Base-by-base conservation (phyloP, 257 asterid genomes). In the Solanum dulcamara region DNA sequence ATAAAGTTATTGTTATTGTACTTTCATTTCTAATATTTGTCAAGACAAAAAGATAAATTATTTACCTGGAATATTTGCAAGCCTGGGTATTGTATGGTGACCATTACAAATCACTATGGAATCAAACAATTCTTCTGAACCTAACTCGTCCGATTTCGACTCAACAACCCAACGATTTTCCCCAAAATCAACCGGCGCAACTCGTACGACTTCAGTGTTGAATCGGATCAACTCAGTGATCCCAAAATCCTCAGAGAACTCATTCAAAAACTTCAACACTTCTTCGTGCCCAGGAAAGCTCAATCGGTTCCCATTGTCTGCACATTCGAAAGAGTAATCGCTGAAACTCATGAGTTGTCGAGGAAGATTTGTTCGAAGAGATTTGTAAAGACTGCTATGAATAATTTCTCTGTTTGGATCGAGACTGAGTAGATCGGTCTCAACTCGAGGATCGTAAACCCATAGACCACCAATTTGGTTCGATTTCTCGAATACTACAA, bases 381-480 rank as follows among this genome's bases (percentile, higher is more conserved):
- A 86, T 7, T 8, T 14, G 28, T 86, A 70, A 1, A 82, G 77
- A 60, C 88, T 68, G 64, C 83, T 53, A 2, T 70, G 86, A 18
- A 81, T 24, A 28, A 81, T 40, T 11, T 71, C 55, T 48, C 83
- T 81, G 33, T 86, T 71, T 48, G 93, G 93, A 33, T 93, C 94
- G 15, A 88, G 83, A n/a, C 93, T 80, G 6, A 93, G 22, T 38
- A 89, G 90, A 83, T 93, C 94, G 26, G 92, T 86, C 81, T 93
- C 97, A 15, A 84, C 88, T 15, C 28, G 82, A 0, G 95, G 92
- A 37, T 90, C 84, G 91, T 90, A 93, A 1, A 62, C 89, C 97
- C 94, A 93, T 8, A 83, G 87, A 14, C 97, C 97, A n/a, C 95
- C 95, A 3, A 91, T 57, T 33, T 59, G 82, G 82, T 81, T 55